Evolutionary conservation across 768 basidiomycete species (phyloP).

Genomic region (Tricholoma saponaceum): DNA sequence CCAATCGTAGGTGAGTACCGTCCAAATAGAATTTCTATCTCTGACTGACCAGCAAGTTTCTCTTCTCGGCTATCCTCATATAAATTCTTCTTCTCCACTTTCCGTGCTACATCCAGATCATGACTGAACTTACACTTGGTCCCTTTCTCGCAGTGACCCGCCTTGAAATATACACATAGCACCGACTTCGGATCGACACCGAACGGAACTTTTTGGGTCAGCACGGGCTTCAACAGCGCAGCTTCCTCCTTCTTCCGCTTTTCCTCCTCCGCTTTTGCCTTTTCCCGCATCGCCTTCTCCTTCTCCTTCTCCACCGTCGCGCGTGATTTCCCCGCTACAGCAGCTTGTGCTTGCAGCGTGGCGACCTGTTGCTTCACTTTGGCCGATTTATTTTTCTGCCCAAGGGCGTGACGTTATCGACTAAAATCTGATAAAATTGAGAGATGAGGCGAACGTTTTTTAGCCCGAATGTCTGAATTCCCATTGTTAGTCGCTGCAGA

Average conservation of each 20-base stretch:
- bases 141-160: constrained; percentile 91
- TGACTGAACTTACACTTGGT: constrained; percentile 97
- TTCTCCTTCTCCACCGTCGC: constrained; percentile 80
- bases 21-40: not conserved
- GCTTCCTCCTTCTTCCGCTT: constrained; percentile 84
- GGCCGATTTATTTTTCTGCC: constrained; percentile 89
- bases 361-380: constrained; percentile 88
- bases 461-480: constrained; percentile 17
- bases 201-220: constrained; percentile 84
- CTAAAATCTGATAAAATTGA: not conserved
- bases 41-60: constrained; percentile 58
- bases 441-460: constrained; percentile 15
- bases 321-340: constrained; percentile 74
- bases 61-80: constrained; percentile 88
- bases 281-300: constrained; percentile 73
- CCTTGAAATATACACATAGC: constrained; percentile 89
- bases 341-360: constrained; percentile 73
- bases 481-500: constrained; percentile 3
- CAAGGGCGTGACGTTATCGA: constrained; percentile 6
- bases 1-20: not conserved
- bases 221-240: constrained; percentile 74
- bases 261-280: constrained; percentile 75
- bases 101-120: constrained; percentile 82
- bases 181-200: constrained; percentile 97
- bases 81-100: constrained; percentile 93